Conservation (phyloP, 768 basidiomycete species). For the Podaxis sp. region DNA sequence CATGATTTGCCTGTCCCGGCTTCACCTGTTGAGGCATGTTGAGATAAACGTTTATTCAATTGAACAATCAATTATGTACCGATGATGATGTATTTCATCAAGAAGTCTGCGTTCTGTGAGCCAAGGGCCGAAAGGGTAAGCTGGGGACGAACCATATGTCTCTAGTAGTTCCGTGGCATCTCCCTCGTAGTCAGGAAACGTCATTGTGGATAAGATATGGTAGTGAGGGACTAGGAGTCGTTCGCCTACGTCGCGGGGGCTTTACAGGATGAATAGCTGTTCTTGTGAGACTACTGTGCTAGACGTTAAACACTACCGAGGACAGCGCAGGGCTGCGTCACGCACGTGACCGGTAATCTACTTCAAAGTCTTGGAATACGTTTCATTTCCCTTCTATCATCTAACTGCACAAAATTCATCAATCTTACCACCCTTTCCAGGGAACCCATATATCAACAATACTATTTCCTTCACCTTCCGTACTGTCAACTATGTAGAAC, state of each 20-base stretch:
- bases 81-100: constrained; percentile 98
- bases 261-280: not conserved
- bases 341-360: constrained; percentile 13
- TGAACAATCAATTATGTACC: constrained; percentile 39
- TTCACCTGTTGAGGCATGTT: constrained; percentile 56
- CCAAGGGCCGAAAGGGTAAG: constrained; percentile 13
- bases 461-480: constrained; percentile 39
- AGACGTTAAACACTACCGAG: constrained; percentile 10
- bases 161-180: constrained; percentile 92
- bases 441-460: constrained; percentile 85
- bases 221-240: constrained; percentile 14
- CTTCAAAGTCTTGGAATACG: not conserved
- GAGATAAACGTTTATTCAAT: constrained; percentile 9
- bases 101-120: constrained; percentile 64
- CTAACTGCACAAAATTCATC: not conserved
- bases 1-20: constrained; percentile 98
- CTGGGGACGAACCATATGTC: constrained; percentile 70
- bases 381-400: not conserved
- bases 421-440: constrained; percentile 81
- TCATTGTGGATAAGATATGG: constrained; percentile 36
- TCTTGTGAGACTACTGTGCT: not conserved
- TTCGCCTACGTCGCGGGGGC: not conserved
- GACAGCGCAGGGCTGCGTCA: not conserved
- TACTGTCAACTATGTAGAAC: constrained; percentile 79
- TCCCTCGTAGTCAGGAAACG: constrained; percentile 60